Base-by-base conservation (phyloP, 1,284 basidiomycete species). In the Lentinula novae-zelandiae region DNA sequence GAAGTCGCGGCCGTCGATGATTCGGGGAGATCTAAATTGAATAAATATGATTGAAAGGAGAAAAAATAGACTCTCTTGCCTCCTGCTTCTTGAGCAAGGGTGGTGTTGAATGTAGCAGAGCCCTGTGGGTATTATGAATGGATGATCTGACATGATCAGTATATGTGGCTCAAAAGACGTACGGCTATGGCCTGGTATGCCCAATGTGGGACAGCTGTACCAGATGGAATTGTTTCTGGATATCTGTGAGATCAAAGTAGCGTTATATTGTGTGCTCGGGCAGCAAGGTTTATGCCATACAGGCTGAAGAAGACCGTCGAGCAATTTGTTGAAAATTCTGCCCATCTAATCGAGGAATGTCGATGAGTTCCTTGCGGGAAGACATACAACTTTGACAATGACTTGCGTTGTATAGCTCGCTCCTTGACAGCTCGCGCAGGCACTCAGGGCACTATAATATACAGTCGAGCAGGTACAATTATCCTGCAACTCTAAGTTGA, bases 201-300 rank as follows among this genome's bases (percentile, higher is more conserved):
- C 51, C 57, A 58, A 7, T 58, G n/a, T 17, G 57, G 57, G 2
- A 58, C 39, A 5, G 39, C 57, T 5, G 57, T 58, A 22, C 57
- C 57, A 34, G 49, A 31, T 5, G 57, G 57, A 42, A 58, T 53
- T 33, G 27, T 22, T 6, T 39, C 6, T 17, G 57, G 57, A 53
- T 52, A 58, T 22, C 57, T 58, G 40, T 12, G 36, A 38, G 36
- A 12, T 38, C 36, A 33, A 12, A 17, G 36, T 20, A 8, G 27
- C 3, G n/a, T 48, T 36, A 7, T 2, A 51, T 53, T 34, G 27
- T 22, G 39, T 2, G 27, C 7, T 17, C 13, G 12, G n/a, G 7
- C 1, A 20, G 40, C 9, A n/a, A 27, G 3, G 12, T 39, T 15
- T 5, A 40, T 4, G 22, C 9, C 57, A 38, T 39, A 58, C 57